Evolutionary conservation across 768 basidiomycete genomes (phyloP).

Genomic region (Termitomyces sp.): DNA sequence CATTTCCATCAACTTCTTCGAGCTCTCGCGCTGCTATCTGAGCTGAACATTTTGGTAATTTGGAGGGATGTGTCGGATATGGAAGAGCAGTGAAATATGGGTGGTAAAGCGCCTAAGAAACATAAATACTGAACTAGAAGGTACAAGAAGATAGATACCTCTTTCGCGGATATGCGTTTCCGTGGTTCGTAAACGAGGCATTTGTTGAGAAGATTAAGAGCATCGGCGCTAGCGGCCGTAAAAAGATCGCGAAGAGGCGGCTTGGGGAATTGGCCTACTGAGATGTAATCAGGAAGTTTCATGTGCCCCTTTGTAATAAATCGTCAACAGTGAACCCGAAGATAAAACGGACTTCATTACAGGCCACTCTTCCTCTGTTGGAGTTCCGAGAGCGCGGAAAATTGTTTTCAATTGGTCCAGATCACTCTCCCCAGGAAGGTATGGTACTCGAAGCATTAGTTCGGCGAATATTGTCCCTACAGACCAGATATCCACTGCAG

Average conservation of each 20-base stretch:
- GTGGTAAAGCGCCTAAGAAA: slow-evolving; percentile 70
- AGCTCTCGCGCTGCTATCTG: slow-evolving; percentile 47
- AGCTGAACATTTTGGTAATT: slow-evolving; percentile 72
- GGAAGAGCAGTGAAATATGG: slow-evolving; percentile 85
- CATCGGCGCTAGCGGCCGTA: slow-evolving; percentile 83
- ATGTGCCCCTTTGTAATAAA: slow-evolving; percentile 65
- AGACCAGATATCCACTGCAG: slow-evolving; percentile 95
- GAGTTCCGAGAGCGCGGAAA: slow-evolving; percentile 92
- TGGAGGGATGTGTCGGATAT: slow-evolving; percentile 82
- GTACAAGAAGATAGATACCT: slow-evolving; percentile 37
- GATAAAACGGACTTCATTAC: slow-evolving; percentile 39
- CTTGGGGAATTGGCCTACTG: slow-evolving; percentile 82
- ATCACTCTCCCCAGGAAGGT: slow-evolving; percentile 91
- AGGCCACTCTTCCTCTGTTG: slow-evolving; percentile 97
- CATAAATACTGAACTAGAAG: background rate
- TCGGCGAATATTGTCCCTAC: slow-evolving; percentile 98
- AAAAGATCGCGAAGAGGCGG: slow-evolving; percentile 81
- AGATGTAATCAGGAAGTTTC: slow-evolving; percentile 84
- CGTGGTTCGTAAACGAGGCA: slow-evolving; percentile 85
- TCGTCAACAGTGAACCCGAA: background rate
- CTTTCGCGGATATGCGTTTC: slow-evolving; percentile 71
- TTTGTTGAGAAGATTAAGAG: slow-evolving; percentile 74
- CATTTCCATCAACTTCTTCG: slow-evolving; percentile 77
- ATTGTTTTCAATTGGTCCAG: slow-evolving; percentile 96
- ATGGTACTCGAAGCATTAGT: slow-evolving; percentile 93